These are phyloP conservation scores for Datisca glomerata DNA, from an alignment of 306 rosid species.

Conservation along the genomic window DNA sequence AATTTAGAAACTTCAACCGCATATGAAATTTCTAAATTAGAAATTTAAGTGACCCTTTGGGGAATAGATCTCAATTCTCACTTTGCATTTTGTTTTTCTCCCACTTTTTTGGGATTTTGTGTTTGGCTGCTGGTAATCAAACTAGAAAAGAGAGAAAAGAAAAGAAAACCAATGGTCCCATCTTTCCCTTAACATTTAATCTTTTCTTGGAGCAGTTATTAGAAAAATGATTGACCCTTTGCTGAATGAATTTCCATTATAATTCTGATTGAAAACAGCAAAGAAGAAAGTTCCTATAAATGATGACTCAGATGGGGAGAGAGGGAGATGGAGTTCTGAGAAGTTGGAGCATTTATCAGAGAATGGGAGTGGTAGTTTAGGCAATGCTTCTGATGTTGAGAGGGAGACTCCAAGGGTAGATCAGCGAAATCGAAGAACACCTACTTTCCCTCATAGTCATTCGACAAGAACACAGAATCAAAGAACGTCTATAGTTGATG, in stretches of 20 bases:
- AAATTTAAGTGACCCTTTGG: background rate
- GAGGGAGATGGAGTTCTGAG: constrained; percentile 8
- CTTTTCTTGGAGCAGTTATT: too few species aligned
- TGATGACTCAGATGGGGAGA: constrained; percentile 15
- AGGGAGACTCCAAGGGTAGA: constrained; percentile 17
- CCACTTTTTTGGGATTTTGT: background rate
- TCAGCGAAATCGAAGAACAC: constrained; percentile 10
- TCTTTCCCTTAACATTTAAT: too few species aligned
- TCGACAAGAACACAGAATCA: constrained; percentile 16
- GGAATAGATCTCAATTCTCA: too few species aligned
- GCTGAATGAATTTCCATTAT: constrained; percentile 7
- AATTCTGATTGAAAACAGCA: constrained; percentile 16
- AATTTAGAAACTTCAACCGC: constrained; percentile 1
- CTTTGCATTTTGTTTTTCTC: background rate
- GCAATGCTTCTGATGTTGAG: constrained; percentile 13
- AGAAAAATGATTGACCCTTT: constrained; percentile 7
- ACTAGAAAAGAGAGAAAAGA: too few species aligned
- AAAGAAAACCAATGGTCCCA: too few species aligned
- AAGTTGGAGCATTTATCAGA: constrained; percentile 20
- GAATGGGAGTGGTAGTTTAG: constrained; percentile 9
- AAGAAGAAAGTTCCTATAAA: constrained; percentile 15
- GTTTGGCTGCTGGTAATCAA: too few species aligned
- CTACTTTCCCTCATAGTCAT: constrained; percentile 9
- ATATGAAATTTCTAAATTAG: background rate
- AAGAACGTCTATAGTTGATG: too few species aligned